Evolutionary conservation across 2,329 filamentous ascomycete genomes (phyloP).

Genomic region (Neonectria faginata): DNA sequence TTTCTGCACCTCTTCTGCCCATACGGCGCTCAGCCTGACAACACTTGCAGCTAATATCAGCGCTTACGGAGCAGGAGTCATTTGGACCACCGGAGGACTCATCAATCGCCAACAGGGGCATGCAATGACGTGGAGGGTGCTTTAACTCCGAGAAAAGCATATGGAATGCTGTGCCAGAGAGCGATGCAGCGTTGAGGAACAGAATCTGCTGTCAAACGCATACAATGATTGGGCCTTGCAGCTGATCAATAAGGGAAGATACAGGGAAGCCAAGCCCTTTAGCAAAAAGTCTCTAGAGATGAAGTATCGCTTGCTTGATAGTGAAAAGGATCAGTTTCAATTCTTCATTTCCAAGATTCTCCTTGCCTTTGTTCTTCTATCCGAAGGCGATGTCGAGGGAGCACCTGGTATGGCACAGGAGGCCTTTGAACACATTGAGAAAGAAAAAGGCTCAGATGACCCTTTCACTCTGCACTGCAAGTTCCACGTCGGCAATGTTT

Average conservation of each 20-base stretch:
- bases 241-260: constrained; percentile 6
- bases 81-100: constrained; percentile 4
- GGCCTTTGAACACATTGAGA: constrained; percentile 3
- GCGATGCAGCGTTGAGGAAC: not conserved
- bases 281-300: constrained; percentile 10
- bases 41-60: constrained; percentile 9
- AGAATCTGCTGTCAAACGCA: constrained; percentile 2
- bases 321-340: constrained; percentile 1
- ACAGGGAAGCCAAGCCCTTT: not conserved
- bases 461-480: not conserved
- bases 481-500: not conserved
- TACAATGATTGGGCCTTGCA: constrained; percentile 13
- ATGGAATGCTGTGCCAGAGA: not conserved
- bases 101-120: not conserved
- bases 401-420: constrained; percentile 1
- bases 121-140: constrained; percentile 2
- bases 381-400: not conserved
- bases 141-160: constrained; percentile 1
- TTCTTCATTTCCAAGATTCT: constrained; percentile 16
- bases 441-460: not conserved
- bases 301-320: constrained; percentile 1
- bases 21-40: not conserved
- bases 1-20: too few relatives aligned
- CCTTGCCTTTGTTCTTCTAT: not conserved
- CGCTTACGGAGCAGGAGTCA: constrained; percentile 12